Conservation (phyloP, 2,329 filamentous ascomycete species). For the Didymella arachidicola region DNA sequence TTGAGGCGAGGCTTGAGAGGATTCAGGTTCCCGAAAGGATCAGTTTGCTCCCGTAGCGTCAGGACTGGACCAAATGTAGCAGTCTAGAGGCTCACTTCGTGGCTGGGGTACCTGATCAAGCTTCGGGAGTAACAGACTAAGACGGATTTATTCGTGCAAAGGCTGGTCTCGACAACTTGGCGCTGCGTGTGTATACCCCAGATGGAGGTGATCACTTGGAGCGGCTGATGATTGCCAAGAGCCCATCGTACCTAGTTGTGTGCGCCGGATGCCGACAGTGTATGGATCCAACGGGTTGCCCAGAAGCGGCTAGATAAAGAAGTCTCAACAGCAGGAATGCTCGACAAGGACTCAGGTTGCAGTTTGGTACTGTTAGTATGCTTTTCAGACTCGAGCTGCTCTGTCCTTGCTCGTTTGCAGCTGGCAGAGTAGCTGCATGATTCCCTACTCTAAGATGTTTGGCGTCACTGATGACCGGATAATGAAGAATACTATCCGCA, state of each 20-base stretch:
- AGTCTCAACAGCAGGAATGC: background rate
- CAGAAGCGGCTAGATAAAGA: background rate
- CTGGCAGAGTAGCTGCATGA: conserved; percentile 15
- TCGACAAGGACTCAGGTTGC: background rate
- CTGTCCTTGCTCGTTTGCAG: background rate
- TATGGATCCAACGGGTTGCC: background rate
- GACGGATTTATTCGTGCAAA: conserved; percentile 2
- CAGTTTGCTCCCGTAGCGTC: conserved; percentile 6
- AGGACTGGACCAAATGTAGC: conserved; percentile 9
- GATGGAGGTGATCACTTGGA: conserved; percentile 11
- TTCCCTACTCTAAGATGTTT: conserved; percentile 15
- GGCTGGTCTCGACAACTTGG: conserved; percentile 22
- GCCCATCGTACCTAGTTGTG: conserved; percentile 4
- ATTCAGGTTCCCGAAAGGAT: conserved; percentile 6
- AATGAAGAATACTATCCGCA: conserved; percentile 1
- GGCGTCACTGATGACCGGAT: background rate
- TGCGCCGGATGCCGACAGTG: conserved; percentile 8
- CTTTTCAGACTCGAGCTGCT: background rate
- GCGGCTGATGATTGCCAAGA: conserved; percentile 23
- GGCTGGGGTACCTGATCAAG: conserved; percentile 7
- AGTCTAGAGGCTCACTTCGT: conserved; percentile 6
- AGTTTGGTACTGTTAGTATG: background rate
- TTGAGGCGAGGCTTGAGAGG: conserved; percentile 22
- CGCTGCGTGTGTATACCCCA: conserved; percentile 12
- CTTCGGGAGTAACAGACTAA: conserved; percentile 8